These are phyloP conservation scores for Thermochaetoides thermophila DNA, from an alignment of 495 filamentous ascomycete genomes.

Conservation along the genomic window DNA sequence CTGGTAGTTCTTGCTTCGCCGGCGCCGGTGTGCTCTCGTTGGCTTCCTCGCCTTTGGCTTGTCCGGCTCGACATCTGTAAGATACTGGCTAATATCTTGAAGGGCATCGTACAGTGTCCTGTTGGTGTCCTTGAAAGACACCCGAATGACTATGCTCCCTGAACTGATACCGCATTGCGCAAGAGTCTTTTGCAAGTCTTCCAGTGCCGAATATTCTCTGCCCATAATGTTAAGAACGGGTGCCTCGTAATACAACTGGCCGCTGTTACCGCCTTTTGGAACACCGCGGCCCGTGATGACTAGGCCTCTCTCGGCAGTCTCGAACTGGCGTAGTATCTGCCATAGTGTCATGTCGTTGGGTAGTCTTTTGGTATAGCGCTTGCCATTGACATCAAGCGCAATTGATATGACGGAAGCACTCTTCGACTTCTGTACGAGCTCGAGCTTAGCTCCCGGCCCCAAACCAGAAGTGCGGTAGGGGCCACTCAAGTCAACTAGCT, in stretches of 20 bases:
- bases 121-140: slow-evolving; percentile 60
- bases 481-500: slow-evolving; percentile 67
- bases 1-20: no score
- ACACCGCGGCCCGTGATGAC: slow-evolving; percentile 73
- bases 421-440: slow-evolving; percentile 71
- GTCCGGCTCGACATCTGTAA: slow-evolving; percentile 32
- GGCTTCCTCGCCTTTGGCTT: slow-evolving; percentile 4
- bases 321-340: slow-evolving; percentile 78
- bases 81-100: slow-evolving; percentile 59
- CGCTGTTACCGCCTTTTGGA: slow-evolving; percentile 44
- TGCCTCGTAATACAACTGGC: slow-evolving; percentile 71
- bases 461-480: slow-evolving; percentile 80
- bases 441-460: slow-evolving; percentile 72
- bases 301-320: slow-evolving; percentile 44
- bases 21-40: no score
- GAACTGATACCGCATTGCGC: slow-evolving; percentile 75
- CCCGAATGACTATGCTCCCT: slow-evolving; percentile 60
- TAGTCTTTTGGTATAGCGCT: slow-evolving; percentile 67
- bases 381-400: slow-evolving; percentile 63
- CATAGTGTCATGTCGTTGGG: slow-evolving; percentile 73
- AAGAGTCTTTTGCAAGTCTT: slow-evolving; percentile 74
- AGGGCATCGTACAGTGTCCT: slow-evolving; percentile 76
- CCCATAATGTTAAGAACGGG: slow-evolving; percentile 73
- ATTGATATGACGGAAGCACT: slow-evolving; percentile 74
- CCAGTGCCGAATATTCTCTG: slow-evolving; percentile 57